Base-by-base conservation (phyloP, 306 rosid genomes). In the Quercus bicolor region DNA sequence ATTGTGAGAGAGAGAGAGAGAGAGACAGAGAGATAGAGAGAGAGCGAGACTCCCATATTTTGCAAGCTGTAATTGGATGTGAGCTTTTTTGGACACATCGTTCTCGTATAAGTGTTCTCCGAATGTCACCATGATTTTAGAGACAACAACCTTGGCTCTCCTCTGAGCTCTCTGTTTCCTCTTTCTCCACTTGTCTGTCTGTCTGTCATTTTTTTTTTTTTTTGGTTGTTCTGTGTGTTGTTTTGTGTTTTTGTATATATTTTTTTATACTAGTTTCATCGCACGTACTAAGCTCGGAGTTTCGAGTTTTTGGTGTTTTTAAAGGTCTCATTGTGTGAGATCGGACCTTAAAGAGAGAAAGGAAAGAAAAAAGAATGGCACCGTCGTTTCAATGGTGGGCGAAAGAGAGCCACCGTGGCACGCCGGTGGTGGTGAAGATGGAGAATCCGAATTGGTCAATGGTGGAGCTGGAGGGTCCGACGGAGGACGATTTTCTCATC, bases 341-440 rank as follows among this genome's bases (percentile, higher is more conserved):
- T 86, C 91, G 52, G 82, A 43, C 61, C 31, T 51, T 37, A 21
- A 6, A 11, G 15, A 12, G 4, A 48, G 15, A 12, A 48, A 48
- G 15, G 15, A 12, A 11, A 77, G 59, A 84, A 95, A 4, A 12
- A 11, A 77, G 59, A 84, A 95, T 92, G 96, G 87, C 95, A 18
- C 87, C 94, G 15, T 82, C 84, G 75, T 94, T 87, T 75, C 80
- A 88, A 69, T 91, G 98, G 99, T 91, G 94, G 84, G 87, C 76
- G 64, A 90, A 92, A 37, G 93, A 95, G 40, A 56, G 78, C 75
- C 97, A 85, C 72, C 80, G 89, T 1, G 98, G 98, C 69, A 95
- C 98, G n/a, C 98, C 99, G 3, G 98, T 95, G 70, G 98, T 93
- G 59, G 97, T 95, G 16, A 95, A 93, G 81, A 95, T 95, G 99